Evolutionary conservation across 106 monocot species (phyloP), one percentile per base, ranked within the genome.

Genomic region (Acanthochlamys bracteata): DNA sequence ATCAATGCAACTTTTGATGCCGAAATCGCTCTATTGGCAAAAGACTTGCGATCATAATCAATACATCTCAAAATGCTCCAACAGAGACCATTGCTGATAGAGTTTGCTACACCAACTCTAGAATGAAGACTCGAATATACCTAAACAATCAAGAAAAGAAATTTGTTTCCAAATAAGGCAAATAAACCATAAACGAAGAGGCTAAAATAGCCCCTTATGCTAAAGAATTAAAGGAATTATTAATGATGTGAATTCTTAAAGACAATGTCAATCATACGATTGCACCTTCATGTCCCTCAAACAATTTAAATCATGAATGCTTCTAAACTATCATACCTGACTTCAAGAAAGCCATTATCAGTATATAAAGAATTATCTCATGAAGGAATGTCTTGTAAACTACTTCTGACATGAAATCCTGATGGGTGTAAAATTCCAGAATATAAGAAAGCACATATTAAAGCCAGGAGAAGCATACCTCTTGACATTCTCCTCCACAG

Each of bases 11-110:
- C 79, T 63, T 83, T 89, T 63, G 71, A 72, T 20, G 74, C 27
- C 11, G 89, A 86, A 39, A 76, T 62, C 74, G 82, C 70, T 57
- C 49, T 49, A 49, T 49, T 49, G 49, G 49, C 49, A 49, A 49
- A 4, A 12, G 17, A 49, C 49, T 86, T 89, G 25, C 69, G 74
- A 33, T 81, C 78, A 26, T 72, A 81, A 71, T 89, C 81, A 73
- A 63, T 86, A 64, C 83, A 89, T 75, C 79, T 78, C 53, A 94
- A 41, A 77, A 94, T 70, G 39, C 81, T 86, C 93, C 93, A 94
- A 47, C 77, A 82, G 45, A 76, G 76, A 52, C 82, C 86, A 71
- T 84, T 81, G 55, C 55, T 72, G 63, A 82, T 77, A 55, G 46
- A 21, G 41, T 80, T 89, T 42, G 74, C 26, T 47, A 84, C 65